Percentiles rank a stretch among this genome's conserved stretches.
These are phyloP conservation scores for Wickerhamiella parazyma DNA, from an alignment of 805 yeast genomes.

Conservation along the genomic window DNA sequence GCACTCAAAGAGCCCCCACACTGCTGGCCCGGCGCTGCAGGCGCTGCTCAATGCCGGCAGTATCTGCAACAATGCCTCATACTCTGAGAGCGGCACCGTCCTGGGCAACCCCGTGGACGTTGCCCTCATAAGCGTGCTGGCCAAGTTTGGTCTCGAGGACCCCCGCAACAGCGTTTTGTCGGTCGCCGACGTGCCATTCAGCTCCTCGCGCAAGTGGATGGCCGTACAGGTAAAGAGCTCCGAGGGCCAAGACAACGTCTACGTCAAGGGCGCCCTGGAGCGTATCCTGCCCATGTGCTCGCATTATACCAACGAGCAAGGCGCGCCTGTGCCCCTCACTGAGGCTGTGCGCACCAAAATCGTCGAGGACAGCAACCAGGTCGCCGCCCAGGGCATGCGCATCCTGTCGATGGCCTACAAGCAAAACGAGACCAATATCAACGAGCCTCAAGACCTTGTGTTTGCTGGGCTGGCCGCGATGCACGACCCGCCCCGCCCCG, in stretches of 20 bases:
- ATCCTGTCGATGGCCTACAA: slow-evolving; percentile 67
- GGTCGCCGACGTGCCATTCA: slow-evolving; percentile 67
- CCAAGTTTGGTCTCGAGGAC: slow-evolving; percentile 61
- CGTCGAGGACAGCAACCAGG: slow-evolving; percentile 38
- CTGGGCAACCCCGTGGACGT: slow-evolving; percentile 88
- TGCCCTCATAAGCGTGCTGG: slow-evolving; percentile 66
- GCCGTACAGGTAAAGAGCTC: slow-evolving; percentile 61
- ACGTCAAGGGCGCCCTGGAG: slow-evolving; percentile 87
- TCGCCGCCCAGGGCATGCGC: slow-evolving; percentile 78
- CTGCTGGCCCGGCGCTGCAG: slow-evolving; percentile 14
- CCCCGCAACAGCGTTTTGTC: slow-evolving; percentile 43
- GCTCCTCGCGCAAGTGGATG: slow-evolving; percentile 77
- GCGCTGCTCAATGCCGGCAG: slow-evolving; percentile 22
- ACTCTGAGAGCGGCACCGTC: slow-evolving; percentile 10
- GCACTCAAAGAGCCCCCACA: slow-evolving; percentile 4
- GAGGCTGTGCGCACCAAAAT: slow-evolving; percentile 37
- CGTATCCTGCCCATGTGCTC: slow-evolving; percentile 48
- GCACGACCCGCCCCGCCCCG: slow-evolving; percentile 96
- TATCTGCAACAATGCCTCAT: slow-evolving; percentile 26
- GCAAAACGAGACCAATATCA: slow-evolving; percentile 70
- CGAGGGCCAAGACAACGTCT: slow-evolving; percentile 40
- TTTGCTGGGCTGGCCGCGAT: slow-evolving; percentile 86
- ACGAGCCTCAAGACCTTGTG: slow-evolving; percentile 50
- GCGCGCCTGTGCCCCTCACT: slow-evolving; percentile 46
- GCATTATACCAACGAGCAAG: slow-evolving; percentile 42